phyloP scores from a whole-genome alignment of 2,329 filamentous ascomycete genomes.

The Beauveria asiatica region DNA sequence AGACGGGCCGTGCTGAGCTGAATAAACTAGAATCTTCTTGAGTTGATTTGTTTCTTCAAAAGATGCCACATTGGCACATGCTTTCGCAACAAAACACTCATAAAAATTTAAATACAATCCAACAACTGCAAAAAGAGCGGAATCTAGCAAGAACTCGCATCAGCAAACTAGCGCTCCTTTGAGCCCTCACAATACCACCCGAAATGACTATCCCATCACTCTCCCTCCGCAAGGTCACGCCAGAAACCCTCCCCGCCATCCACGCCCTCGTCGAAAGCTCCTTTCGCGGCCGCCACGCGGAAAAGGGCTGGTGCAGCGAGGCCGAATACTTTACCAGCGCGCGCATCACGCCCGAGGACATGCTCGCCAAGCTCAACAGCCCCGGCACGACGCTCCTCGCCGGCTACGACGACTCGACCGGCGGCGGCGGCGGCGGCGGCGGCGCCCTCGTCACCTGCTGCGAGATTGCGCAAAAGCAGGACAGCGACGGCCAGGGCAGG shows the following conservation, averaged over 20 bases:
- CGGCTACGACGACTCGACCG: conserved; percentile 22
- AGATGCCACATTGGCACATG: background rate
- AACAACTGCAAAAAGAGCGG: background rate
- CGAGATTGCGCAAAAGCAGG: conserved; percentile 26
- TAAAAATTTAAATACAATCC: background rate
- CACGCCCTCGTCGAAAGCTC: conserved; percentile 33
- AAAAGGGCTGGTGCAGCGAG: conserved; percentile 39
- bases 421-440: background rate
- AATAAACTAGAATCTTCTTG: background rate
- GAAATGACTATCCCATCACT: conserved; percentile 16
- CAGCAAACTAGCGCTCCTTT: background rate
- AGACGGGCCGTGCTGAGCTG: background rate
- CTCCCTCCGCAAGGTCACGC: conserved; percentile 27
- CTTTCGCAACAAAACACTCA: background rate
- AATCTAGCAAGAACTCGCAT: background rate
- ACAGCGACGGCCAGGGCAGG: background rate
- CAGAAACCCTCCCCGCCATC: conserved; percentile 23
- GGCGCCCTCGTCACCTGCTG: conserved; percentile 32
- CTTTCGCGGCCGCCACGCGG: conserved; percentile 34
- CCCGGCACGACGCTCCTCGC: conserved; percentile 30
- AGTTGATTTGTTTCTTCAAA: background rate
- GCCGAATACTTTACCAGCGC: conserved; percentile 34
- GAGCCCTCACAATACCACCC: background rate
- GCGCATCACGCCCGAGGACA: conserved; percentile 31
- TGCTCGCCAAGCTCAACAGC: conserved; percentile 31